These are phyloP conservation scores for Ceriops decandra DNA, from an alignment of 345 rosid genomes.

Conservation along the genomic window DNA sequence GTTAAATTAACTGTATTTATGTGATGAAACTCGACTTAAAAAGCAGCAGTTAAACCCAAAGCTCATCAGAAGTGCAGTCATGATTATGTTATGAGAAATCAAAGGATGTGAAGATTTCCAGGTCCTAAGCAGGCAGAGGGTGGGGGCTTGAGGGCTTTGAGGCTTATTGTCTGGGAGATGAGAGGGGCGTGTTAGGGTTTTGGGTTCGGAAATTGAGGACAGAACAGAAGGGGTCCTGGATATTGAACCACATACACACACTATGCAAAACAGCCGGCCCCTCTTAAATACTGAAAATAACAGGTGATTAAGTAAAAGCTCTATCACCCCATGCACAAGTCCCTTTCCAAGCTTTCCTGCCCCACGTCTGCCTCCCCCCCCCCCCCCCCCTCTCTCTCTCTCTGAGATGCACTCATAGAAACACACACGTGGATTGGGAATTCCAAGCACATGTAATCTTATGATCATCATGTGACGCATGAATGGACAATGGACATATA, in stretches of 20 bases:
- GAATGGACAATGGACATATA: background rate
- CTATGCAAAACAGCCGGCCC: conserved; percentile 12
- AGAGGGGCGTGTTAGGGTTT: conserved; percentile 24
- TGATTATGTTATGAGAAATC: conserved; percentile 33
- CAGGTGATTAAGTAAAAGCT: conserved; percentile 44
- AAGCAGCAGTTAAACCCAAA: too few species aligned
- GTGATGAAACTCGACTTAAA: too few species aligned
- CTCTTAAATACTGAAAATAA: conserved; percentile 45
- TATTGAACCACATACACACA: conserved; percentile 9
- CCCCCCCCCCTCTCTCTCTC: conserved; percentile 6
- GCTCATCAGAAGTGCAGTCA: conserved; percentile 1
- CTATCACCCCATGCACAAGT: conserved; percentile 49
- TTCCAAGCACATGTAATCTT: conserved; percentile 25
- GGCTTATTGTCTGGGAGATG: conserved; percentile 37
- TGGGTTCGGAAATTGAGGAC: conserved; percentile 47
- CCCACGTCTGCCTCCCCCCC: conserved; percentile 47
- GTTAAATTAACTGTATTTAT: too few species aligned
- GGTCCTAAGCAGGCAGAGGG: conserved; percentile 24
- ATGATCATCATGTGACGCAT: background rate
- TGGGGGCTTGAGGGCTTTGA: background rate
- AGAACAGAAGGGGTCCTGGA: background rate
- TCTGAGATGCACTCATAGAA: background rate
- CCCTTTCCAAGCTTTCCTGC: conserved; percentile 44
- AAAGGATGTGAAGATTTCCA: background rate
- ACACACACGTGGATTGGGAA: conserved; percentile 31